Percentiles rank a stretch among this genome's conserved stretches.
phyloP scores from a whole-genome alignment of 164 flowering plant genomes.

The Vitis riparia region DNA sequence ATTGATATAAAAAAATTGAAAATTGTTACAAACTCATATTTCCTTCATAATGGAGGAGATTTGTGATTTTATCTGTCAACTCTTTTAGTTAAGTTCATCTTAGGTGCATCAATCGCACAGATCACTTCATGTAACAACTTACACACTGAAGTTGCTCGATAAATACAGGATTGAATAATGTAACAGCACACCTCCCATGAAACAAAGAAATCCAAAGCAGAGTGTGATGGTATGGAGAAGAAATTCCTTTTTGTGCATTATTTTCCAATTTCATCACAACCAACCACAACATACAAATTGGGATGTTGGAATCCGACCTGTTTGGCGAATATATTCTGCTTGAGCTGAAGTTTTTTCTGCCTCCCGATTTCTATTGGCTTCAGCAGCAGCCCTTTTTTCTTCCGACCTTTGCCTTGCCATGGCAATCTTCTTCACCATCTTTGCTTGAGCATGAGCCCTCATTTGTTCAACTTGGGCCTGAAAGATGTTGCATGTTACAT shows the following conservation, averaged over 20 bases:
- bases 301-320: slow-evolving; percentile 66
- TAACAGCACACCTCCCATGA: background rate
- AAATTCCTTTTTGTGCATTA: background rate
- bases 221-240: background rate
- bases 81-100: no score
- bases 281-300: slow-evolving; percentile 62
- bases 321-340: slow-evolving; percentile 70
- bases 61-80: no score
- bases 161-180: background rate
- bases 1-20: no score
- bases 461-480: slow-evolving; percentile 74
- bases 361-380: slow-evolving; percentile 50
- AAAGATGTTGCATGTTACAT: background rate
- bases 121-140: slow-evolving; percentile 6
- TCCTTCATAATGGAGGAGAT: no score
- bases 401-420: slow-evolving; percentile 69
- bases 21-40: no score
- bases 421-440: slow-evolving; percentile 74
- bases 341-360: slow-evolving; percentile 68
- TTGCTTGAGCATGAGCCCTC: slow-evolving; percentile 73
- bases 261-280: slow-evolving; percentile 20
- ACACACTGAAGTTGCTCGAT: background rate
- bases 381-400: slow-evolving; percentile 66
- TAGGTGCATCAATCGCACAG: background rate
- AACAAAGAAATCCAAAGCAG: background rate